phyloP scores from a whole-genome alignment of 176 grass and related monocot species.

The Guadua angustifolia region DNA sequence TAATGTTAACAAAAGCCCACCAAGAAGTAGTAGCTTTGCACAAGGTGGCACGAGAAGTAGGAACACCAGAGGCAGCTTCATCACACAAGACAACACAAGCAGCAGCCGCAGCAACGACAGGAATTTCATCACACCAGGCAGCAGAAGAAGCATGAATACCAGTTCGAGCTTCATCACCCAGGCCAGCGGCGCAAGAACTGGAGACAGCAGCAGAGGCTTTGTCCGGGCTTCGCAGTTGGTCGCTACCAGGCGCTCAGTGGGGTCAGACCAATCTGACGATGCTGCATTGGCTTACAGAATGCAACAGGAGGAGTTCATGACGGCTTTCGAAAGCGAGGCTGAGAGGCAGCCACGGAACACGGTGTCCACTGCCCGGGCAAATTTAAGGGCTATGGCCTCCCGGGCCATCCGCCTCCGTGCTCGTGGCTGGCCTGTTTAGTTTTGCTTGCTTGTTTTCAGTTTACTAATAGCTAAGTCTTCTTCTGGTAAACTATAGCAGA shows the following conservation, averaged over 20 bases:
- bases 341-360: constrained; percentile 46
- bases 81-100: constrained; percentile 44
- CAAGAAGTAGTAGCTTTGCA: constrained; percentile 23
- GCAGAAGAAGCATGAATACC: constrained; percentile 41
- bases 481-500: constrained; percentile 21
- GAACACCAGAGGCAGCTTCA: neutral
- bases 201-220: constrained; percentile 42
- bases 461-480: constrained; percentile 5
- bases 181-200: constrained; percentile 18
- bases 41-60: constrained; percentile 45
- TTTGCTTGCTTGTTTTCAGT: constrained; percentile 19
- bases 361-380: constrained; percentile 54
- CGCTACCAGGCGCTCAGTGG: constrained; percentile 1
- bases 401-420: constrained; percentile 56
- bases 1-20: neutral
- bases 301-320: constrained; percentile 87
- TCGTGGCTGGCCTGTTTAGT: constrained; percentile 58
- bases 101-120: constrained; percentile 21
- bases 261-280: constrained; percentile 63
- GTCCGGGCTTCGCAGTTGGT: constrained; percentile 53
- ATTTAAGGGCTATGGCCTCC: constrained; percentile 73
- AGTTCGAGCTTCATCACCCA: constrained; percentile 21
- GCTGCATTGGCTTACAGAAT: constrained; percentile 73
- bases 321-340: constrained; percentile 51
- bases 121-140: constrained; percentile 37